Conservation (phyloP, 2,329 filamentous ascomycete species). For the Phaeosphaeria sp. region DNA sequence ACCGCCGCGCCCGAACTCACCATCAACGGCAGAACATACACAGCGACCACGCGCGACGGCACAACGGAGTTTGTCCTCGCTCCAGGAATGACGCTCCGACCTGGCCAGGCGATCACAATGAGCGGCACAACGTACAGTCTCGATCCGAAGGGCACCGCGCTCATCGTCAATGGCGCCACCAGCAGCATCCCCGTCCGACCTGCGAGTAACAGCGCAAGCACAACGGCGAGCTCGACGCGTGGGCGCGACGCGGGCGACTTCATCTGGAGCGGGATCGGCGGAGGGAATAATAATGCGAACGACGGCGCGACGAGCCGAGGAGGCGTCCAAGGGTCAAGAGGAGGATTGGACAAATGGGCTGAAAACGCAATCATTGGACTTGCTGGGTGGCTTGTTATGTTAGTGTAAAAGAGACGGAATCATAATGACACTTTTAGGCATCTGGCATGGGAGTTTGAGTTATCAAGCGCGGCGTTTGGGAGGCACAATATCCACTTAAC, state of each 20-base stretch:
- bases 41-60: conserved; percentile 29
- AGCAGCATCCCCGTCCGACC: conserved; percentile 32
- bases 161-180: conserved; percentile 43
- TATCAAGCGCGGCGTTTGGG: neutral
- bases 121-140: conserved; percentile 40
- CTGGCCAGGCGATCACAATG: conserved; percentile 31
- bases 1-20: conserved; percentile 33
- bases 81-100: conserved; percentile 29
- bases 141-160: conserved; percentile 30
- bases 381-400: conserved; percentile 37
- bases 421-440: neutral
- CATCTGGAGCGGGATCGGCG: conserved; percentile 35
- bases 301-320: conserved; percentile 10
- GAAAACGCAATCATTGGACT: conserved; percentile 33
- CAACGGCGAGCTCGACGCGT: conserved; percentile 7
- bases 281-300: neutral
- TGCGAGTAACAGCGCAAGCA: conserved; percentile 22
- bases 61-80: conserved; percentile 34
- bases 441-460: neutral
- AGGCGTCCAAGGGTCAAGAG: conserved; percentile 15
- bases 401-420: conserved; percentile 22
- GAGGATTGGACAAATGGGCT: conserved; percentile 31
- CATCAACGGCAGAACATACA: conserved; percentile 36
- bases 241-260: conserved; percentile 29
- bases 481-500: neutral